Evolutionary conservation across 257 asterid species (phyloP).

Genomic region (Petunia secreta): DNA sequence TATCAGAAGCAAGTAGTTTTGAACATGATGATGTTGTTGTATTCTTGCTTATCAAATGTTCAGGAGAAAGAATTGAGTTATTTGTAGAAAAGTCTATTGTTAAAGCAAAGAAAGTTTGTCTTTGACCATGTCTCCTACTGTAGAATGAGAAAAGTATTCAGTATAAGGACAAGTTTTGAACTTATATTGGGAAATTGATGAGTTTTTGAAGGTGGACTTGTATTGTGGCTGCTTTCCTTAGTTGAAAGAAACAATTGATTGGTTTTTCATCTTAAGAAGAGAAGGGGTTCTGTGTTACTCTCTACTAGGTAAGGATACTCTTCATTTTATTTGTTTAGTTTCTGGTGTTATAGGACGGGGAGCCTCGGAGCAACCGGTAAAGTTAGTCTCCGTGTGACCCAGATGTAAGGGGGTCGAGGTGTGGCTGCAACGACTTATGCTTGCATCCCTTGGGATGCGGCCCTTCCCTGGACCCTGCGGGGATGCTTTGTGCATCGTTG

Average conservation of each 20-base stretch:
- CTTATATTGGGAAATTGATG: neutral
- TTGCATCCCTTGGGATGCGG: too few relatives aligned
- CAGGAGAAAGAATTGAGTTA: neutral
- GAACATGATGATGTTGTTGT: neutral
- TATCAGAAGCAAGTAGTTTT: neutral
- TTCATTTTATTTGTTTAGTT: neutral
- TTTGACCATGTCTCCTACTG: neutral
- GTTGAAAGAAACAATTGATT: conserved; percentile 16
- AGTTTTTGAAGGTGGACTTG: neutral
- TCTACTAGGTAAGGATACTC: neutral
- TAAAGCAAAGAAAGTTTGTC: neutral
- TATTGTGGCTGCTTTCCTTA: neutral
- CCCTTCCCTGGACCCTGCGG: too few relatives aligned
- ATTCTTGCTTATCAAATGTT: neutral
- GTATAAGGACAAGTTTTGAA: neutral
- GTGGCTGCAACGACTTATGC: too few relatives aligned
- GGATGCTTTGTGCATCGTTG: too few relatives aligned
- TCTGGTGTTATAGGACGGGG: neutral
- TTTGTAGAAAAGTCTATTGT: neutral
- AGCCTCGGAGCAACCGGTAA: too few relatives aligned
- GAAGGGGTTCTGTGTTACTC: neutral
- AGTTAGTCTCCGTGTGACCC: too few relatives aligned
- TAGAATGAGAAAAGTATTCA: neutral
- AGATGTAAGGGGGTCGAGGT: too few relatives aligned
- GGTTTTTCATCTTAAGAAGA: conserved; percentile 1